phyloP scores from a whole-genome alignment of 192 early-diverging fungal genomes.

The Backusella sp. region DNA sequence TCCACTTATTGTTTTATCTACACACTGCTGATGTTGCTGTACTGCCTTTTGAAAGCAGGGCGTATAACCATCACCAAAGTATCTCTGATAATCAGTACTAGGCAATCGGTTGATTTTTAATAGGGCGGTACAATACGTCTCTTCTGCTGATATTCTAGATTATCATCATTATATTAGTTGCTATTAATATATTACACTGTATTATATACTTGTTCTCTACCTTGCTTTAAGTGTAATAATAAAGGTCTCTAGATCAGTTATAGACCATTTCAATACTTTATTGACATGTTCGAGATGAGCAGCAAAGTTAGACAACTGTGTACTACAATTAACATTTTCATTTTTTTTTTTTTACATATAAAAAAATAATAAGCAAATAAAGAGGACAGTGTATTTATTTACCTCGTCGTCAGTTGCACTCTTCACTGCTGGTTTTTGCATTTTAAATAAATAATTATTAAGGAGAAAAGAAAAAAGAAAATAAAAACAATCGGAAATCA shows the following conservation, averaged over 20 bases:
- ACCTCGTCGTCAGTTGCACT: slow-evolving; percentile 12
- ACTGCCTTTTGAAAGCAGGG: neutral
- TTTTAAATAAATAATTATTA: neutral
- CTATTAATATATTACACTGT: neutral
- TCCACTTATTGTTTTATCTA: slow-evolving; percentile 8
- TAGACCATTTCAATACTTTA: slow-evolving; percentile 18
- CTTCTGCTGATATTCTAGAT: slow-evolving; percentile 13
- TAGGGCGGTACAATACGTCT: neutral
- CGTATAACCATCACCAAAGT: neutral
- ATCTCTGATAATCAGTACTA: neutral
- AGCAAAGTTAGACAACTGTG: slow-evolving; percentile 9
- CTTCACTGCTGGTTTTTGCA: neutral
- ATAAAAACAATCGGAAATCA: slow-evolving; percentile 6
- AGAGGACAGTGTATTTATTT: neutral
- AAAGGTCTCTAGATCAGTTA: slow-evolving; percentile 10
- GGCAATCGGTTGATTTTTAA: slow-evolving; percentile 7
- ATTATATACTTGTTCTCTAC: neutral
- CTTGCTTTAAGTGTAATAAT: slow-evolving; percentile 8
- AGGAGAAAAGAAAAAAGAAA: neutral
- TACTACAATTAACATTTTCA: neutral
- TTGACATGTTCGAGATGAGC: slow-evolving; percentile 15
- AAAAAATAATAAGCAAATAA: neutral
- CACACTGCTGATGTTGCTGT: neutral
- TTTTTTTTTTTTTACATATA: neutral
- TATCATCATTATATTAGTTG: neutral